phyloP scores from a whole-genome alignment of 2,329 filamentous ascomycete genomes.

The Epichloe coenophiala region DNA sequence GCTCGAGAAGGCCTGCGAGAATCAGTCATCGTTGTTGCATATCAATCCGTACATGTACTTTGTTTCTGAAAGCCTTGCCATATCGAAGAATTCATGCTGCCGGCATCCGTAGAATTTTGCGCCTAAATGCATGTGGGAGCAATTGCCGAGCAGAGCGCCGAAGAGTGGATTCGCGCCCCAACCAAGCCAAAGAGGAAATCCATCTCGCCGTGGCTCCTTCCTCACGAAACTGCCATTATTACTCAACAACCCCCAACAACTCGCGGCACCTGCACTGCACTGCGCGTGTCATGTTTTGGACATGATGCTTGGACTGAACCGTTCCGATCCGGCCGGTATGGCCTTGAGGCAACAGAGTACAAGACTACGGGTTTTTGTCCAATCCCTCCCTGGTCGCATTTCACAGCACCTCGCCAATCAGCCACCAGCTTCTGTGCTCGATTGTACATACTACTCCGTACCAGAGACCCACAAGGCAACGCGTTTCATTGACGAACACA shows the following conservation, averaged over 20 bases:
- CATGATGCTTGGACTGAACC: too few relatives aligned
- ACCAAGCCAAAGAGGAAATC: neutral
- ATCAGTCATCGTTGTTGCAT: too few relatives aligned
- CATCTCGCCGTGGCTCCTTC: neutral
- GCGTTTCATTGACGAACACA: conserved; percentile 25
- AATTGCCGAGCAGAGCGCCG: too few relatives aligned
- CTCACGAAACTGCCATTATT: neutral
- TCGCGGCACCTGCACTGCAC: too few relatives aligned
- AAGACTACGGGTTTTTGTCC: too few relatives aligned
- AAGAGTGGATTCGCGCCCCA: too few relatives aligned
- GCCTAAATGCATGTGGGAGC: too few relatives aligned
- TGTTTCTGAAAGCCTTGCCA: neutral
- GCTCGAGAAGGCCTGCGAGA: neutral
- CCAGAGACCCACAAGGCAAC: conserved; percentile 15
- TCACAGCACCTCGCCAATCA: neutral
- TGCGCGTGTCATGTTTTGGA: too few relatives aligned
- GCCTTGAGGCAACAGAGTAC: too few relatives aligned
- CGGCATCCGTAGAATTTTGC: too few relatives aligned
- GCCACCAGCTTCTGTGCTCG: neutral
- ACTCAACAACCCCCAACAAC: neutral
- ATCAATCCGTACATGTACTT: too few relatives aligned
- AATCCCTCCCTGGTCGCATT: neutral
- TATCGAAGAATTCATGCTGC: neutral
- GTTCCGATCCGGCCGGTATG: too few relatives aligned
- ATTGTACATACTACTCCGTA: neutral